Conservation (phyloP, 345 rosid species). For the Salix suchowensis region DNA sequence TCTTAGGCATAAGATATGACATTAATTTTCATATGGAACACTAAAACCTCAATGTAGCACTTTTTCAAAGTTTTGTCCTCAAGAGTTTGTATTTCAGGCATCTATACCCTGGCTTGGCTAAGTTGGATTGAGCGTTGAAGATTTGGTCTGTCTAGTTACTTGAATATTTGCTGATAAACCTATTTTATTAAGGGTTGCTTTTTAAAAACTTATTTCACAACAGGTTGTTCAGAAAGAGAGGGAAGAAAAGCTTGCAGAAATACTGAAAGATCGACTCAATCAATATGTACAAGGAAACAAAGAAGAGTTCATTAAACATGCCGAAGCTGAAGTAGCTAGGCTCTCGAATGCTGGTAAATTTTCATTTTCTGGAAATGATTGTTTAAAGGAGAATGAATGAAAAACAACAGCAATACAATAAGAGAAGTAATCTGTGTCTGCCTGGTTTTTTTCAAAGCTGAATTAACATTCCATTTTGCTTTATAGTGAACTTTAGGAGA, state of each 20-base stretch:
- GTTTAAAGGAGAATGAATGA: not conserved
- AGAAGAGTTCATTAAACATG: conserved; percentile 58
- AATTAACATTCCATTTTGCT: not conserved
- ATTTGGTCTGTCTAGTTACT: not conserved
- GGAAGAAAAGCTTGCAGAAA: conserved; percentile 81
- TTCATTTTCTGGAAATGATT: not conserved
- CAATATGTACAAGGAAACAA: conserved; percentile 69
- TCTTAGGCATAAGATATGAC: not conserved
- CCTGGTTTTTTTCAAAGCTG: not conserved
- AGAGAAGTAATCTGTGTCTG: not conserved
- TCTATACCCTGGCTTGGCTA: not conserved
- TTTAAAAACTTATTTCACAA: conserved; percentile 7
- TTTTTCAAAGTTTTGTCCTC: not conserved
- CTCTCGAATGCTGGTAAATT: conserved; percentile 80
- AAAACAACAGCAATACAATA: not conserved
- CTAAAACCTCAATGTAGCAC: not conserved
- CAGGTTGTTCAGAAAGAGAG: conserved; percentile 96
- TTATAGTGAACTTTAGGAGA: not conserved
- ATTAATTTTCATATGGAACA: not conserved
- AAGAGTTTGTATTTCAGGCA: not conserved
- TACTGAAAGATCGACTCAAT: conserved; percentile 65
- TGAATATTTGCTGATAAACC: not conserved
- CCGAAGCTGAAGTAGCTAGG: conserved; percentile 80
- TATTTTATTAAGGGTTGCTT: not conserved
- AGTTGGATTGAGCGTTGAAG: not conserved